Base-by-base conservation (phyloP, 371 early-diverging fungal species). In the Mortierella sp. region DNA sequence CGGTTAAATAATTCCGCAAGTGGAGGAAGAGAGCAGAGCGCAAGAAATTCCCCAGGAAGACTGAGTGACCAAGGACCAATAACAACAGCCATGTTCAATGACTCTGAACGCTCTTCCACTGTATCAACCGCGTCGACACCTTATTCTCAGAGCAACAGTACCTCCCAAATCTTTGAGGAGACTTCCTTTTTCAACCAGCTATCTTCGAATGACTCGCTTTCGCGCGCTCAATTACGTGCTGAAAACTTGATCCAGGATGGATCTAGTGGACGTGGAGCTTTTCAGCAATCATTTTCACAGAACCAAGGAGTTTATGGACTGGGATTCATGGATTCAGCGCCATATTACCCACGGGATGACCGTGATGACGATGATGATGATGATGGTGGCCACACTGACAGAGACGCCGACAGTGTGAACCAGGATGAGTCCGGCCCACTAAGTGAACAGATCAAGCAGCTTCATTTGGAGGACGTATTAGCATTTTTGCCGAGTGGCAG, bases 131-230 rank as follows among this genome's bases (percentile, higher is more conserved):
- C 45, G 19, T 77, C 78, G 5, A 79, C 80, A 1, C 80, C 80
- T 0, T 79, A 73, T 55, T 79, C 80, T 12, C 80, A 74, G 28
- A 79, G 80, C 53, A 79, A 79, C 49, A 79, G 80, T 9, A 67
- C 70, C 9, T 79, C 80, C 0, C 80, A 79, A 54, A 79, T 79
- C 60, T 79, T 79, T 67, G 80, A 79, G 22, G 80, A 79, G 57
- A 79, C 80, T 8, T 79, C 80, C 2, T 79, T 79, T 29, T 79
- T 79, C 51, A 79, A 79, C n/a, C 80, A 79, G 42, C 37, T 79
- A 3, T 79, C 80, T 0, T 79, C 80, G 7, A 79, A 69, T 28
- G 80, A 79, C 19, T 73, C 74, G 6, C 15, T 79, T 13, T 55
- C 80, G 5, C 57, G 74, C 9, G 80, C 70, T 34, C 70, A 76